A percentile compares a stretch with the other conserved stretches of the same genome.
Conservation (phyloP, 371 early-diverging fungal genomes). For the Blakeslea trispora region DNA sequence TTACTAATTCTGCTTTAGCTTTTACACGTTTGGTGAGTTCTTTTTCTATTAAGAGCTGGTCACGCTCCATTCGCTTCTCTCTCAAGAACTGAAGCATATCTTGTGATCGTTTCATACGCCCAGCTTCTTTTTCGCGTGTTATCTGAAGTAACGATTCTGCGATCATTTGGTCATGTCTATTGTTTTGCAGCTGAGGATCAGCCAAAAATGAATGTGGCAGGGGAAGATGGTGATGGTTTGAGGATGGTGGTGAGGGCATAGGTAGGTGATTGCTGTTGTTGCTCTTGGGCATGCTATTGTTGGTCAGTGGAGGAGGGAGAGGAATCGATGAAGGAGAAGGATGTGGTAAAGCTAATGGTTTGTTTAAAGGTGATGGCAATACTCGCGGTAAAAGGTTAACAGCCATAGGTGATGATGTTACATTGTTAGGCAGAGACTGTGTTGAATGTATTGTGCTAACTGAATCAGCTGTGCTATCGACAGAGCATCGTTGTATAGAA, state of each 20-base stretch:
- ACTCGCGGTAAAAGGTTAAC: constrained; percentile 35
- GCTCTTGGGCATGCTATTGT: too few species aligned
- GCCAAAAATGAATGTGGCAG: background rate
- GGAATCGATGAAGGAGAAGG: constrained; percentile 7
- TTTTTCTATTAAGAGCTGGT: constrained; percentile 45
- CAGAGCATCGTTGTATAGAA: constrained; percentile 9
- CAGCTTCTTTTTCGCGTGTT: constrained; percentile 48
- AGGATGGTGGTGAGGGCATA: background rate
- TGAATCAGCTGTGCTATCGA: constrained; percentile 20
- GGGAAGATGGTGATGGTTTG: background rate
- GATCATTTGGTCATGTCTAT: constrained; percentile 15
- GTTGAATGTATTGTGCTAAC: constrained; percentile 22
- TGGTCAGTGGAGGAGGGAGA: constrained; percentile 6
- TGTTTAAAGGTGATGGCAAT: constrained; percentile 13
- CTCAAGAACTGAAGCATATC: constrained; percentile 46
- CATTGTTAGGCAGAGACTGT: constrained; percentile 16
- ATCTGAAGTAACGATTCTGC: constrained; percentile 42
- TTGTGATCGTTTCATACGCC: constrained; percentile 43
- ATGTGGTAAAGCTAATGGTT: constrained; percentile 6
- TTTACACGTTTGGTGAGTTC: constrained; percentile 45
- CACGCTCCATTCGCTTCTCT: constrained; percentile 44
- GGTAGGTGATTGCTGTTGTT: too few species aligned
- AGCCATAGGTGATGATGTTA: constrained; percentile 10
- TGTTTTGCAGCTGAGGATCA: background rate
- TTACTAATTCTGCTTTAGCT: constrained; percentile 50